Conservation (phyloP, 495 filamentous ascomycete species). For the Thermothielavioides terrestris region DNA sequence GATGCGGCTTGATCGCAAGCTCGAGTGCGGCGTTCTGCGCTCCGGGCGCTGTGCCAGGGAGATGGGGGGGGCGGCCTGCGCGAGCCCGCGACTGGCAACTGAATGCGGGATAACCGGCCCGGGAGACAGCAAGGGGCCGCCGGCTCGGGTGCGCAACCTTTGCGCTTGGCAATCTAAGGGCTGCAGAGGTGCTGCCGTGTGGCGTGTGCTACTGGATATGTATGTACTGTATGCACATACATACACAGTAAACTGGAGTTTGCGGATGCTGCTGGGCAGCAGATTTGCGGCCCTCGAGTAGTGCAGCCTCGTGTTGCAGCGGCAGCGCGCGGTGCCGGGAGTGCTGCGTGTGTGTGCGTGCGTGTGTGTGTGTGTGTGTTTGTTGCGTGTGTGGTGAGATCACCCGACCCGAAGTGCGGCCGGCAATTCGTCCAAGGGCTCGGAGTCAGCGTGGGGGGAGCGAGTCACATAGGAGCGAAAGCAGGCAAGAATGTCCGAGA, state of each 20-base stretch:
- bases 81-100: neutral
- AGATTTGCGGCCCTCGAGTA: no score
- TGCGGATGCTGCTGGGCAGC: neutral
- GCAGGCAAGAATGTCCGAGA: neutral
- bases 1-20: neutral
- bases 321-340: no score
- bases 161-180: neutral
- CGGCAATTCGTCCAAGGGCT: neutral
- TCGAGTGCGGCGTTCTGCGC: neutral
- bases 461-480: neutral
- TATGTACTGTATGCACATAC: no score
- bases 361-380: no score
- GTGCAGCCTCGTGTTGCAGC: neutral
- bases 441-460: neutral
- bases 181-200: slow-evolving; percentile 1
- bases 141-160: neutral
- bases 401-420: neutral
- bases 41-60: neutral
- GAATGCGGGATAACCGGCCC: neutral
- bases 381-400: neutral
- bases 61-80: neutral
- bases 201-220: slow-evolving; percentile 3
- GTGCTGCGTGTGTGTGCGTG: no score
- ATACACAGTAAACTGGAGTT: no score
- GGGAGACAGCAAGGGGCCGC: neutral